phyloP scores from a whole-genome alignment of 2,329 filamentous ascomycete genomes.

The Colletotrichum euphorbiae region DNA sequence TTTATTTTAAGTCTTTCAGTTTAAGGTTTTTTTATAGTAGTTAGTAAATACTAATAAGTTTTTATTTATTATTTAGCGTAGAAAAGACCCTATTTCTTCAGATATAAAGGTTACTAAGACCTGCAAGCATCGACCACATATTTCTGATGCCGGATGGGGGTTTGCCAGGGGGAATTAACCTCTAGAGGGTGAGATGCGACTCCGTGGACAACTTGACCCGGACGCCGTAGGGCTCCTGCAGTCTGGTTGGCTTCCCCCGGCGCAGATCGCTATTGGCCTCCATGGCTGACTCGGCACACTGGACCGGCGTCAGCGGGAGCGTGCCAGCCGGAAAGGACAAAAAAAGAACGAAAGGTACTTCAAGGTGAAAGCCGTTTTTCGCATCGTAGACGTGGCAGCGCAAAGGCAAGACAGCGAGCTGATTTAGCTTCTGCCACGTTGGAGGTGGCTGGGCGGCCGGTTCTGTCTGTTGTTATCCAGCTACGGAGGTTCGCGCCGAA shows the following conservation, averaged over 20 bases:
- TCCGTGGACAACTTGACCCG: not conserved
- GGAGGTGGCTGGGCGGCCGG: slow-evolving; percentile 10
- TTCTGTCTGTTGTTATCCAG: slow-evolving; percentile 15
- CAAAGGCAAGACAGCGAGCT: slow-evolving; percentile 13
- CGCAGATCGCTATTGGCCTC: slow-evolving; percentile 33
- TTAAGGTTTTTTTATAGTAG: too few species aligned
- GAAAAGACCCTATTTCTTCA: too few species aligned
- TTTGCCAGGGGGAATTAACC: not conserved
- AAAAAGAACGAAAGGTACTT: not conserved
- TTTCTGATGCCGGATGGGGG: slow-evolving; percentile 30
- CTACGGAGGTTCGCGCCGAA: slow-evolving; percentile 7
- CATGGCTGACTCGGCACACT: slow-evolving; percentile 22
- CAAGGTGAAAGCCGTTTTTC: not conserved
- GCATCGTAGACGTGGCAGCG: slow-evolving; percentile 5
- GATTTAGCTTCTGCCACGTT: slow-evolving; percentile 17
- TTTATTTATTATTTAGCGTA: too few species aligned
- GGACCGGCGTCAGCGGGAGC: slow-evolving; percentile 4
- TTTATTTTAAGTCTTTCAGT: too few species aligned
- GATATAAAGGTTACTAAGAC: too few species aligned
- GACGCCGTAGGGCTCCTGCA: slow-evolving; percentile 6
- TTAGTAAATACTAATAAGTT: too few species aligned
- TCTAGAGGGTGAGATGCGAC: slow-evolving; percentile 26
- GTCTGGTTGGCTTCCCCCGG: slow-evolving; percentile 36
- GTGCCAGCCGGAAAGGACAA: not conserved
- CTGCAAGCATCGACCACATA: slow-evolving; percentile 22